Conservation (phyloP, 495 filamentous ascomycete genomes). For the Neurospora sublineolata region DNA sequence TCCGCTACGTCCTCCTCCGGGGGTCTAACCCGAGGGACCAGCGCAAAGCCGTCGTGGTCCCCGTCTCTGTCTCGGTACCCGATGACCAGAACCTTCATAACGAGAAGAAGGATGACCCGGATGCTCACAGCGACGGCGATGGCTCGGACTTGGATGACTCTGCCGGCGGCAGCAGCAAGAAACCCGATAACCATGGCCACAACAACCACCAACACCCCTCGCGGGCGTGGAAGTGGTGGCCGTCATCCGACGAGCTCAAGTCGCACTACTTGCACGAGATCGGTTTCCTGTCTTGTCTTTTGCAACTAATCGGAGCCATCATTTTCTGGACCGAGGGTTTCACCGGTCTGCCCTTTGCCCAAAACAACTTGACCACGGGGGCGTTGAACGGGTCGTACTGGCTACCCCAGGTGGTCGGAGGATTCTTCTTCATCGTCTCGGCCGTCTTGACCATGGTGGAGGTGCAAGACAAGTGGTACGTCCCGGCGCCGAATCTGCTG, state of each 20-base stretch:
- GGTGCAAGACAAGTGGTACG: slow-evolving; percentile 50
- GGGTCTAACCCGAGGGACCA: not conserved
- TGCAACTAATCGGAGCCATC: slow-evolving; percentile 51
- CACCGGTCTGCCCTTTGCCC: slow-evolving; percentile 50
- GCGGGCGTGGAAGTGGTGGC: slow-evolving; percentile 48
- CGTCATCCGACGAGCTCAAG: slow-evolving; percentile 42
- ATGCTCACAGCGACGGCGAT: not conserved
- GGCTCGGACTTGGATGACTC: not conserved
- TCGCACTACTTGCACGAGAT: slow-evolving; percentile 56
- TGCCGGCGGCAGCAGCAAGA: no score
- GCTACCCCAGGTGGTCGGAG: slow-evolving; percentile 58
- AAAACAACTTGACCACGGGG: slow-evolving; percentile 21
- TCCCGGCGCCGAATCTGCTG: slow-evolving; percentile 43
- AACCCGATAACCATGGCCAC: not conserved
- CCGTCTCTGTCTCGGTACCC: not conserved
- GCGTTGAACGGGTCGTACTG: slow-evolving; percentile 48
- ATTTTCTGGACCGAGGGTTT: slow-evolving; percentile 62
- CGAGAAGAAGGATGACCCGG: not conserved
- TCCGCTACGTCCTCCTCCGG: slow-evolving; percentile 2
- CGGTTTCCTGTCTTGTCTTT: slow-evolving; percentile 53
- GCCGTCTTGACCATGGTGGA: slow-evolving; percentile 55
- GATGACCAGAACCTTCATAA: not conserved
- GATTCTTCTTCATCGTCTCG: slow-evolving; percentile 51
- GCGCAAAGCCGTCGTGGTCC: not conserved
- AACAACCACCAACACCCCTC: not conserved